phyloP scores from a whole-genome alignment of 225 moss, liverwort and hornwort species.

The Sphagnum contortum region DNA sequence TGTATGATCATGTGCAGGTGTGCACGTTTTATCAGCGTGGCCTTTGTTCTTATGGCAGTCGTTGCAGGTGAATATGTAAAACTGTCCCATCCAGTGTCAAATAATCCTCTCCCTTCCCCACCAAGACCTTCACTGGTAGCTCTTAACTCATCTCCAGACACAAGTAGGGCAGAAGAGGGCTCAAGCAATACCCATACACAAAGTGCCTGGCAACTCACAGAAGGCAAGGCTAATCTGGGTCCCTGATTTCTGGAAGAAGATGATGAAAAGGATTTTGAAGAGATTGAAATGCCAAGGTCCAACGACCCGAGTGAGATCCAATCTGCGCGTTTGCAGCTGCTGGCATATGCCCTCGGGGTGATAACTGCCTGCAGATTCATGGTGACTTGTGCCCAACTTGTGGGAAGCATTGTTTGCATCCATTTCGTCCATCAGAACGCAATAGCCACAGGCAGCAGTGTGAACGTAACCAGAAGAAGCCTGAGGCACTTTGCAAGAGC shows the following conservation, averaged over 20 bases:
- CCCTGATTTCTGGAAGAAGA: no score
- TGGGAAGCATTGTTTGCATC: conserved; percentile 84
- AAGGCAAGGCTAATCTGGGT: no score
- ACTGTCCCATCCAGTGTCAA: conserved; percentile 15
- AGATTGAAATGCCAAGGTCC: no score
- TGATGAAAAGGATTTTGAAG: conserved; percentile 14
- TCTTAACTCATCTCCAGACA: conserved; percentile 13
- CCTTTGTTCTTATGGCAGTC: conserved; percentile 72
- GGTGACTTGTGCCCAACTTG: conserved; percentile 79
- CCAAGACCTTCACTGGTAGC: conserved; percentile 24
- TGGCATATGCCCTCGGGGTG: conserved; percentile 60
- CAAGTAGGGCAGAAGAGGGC: conserved; percentile 7
- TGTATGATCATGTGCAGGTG: conserved; percentile 29
- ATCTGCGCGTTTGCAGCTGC: conserved; percentile 81
- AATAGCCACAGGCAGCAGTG: conserved; percentile 73
- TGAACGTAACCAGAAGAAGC: conserved; percentile 72
- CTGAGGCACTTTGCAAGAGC: conserved; percentile 74
- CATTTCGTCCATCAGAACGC: conserved; percentile 54
- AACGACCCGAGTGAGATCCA: conserved; percentile 46
- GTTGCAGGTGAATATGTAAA: conserved; percentile 84
- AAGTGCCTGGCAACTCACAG: conserved; percentile 15
- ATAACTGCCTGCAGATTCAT: conserved; percentile 67
- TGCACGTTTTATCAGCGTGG: conserved; percentile 90
- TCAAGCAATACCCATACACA: conserved; percentile 8
- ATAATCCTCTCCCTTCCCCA: conserved; percentile 8